These are phyloP conservation scores for Microstegium vimineum DNA, from an alignment of 176 grass and related monocot species.

Conservation along the genomic window DNA sequence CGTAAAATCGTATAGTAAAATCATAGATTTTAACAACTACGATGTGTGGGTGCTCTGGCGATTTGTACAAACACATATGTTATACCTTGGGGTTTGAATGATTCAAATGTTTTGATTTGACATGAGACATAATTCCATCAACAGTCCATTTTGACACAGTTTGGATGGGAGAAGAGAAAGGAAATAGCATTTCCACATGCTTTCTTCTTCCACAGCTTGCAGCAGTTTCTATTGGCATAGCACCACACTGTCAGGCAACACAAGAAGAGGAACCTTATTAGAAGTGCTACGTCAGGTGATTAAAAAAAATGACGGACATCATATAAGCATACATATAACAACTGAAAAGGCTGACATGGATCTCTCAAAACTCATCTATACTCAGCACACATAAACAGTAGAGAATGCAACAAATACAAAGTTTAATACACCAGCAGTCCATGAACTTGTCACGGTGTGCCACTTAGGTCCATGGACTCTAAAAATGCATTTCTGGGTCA, in stretches of 20 bases:
- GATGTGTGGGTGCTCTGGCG: background rate
- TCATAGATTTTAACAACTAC: background rate
- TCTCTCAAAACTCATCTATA: background rate
- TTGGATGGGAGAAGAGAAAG: conserved; percentile 21
- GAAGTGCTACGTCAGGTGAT: background rate
- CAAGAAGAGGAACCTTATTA: background rate
- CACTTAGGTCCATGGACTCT: background rate
- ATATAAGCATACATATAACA: background rate
- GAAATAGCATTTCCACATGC: conserved; percentile 27
- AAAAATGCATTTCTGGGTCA: background rate
- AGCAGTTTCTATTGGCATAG: conserved; percentile 26
- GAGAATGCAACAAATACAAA: background rate
- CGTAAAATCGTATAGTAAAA: background rate
- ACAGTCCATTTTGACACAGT: conserved; percentile 26
- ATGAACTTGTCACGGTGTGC: background rate
- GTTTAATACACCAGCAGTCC: background rate
- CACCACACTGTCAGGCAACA: conserved; percentile 24
- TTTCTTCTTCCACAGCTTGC: conserved; percentile 35
- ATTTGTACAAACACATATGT: background rate
- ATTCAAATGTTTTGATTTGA: background rate
- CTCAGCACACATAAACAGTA: background rate
- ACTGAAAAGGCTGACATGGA: background rate
- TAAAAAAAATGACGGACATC: background rate
- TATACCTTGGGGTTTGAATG: conserved; percentile 20
- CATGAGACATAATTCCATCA: conserved; percentile 22